Evolutionary conservation across 2,329 filamentous ascomycete species (phyloP).

Genomic region (Plenodomus biglobosus): DNA sequence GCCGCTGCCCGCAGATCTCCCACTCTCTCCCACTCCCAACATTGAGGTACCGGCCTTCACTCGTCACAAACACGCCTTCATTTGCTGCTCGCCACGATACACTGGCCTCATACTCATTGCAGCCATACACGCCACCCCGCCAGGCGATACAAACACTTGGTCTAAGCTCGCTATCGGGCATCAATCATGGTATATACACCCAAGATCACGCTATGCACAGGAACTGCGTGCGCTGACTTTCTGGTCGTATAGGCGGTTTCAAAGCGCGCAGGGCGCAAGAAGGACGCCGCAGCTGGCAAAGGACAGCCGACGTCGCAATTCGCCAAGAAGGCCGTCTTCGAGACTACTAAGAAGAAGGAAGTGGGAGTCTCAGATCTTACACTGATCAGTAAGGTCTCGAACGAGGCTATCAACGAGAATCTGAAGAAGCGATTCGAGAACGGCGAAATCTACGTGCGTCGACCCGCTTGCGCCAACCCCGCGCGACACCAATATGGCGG

Average conservation of each 20-base stretch:
- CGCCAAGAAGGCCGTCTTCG: slow-evolving; percentile 94
- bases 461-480: slow-evolving; percentile 28
- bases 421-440: slow-evolving; percentile 97
- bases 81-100: neutral
- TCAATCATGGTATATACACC: slow-evolving; percentile 41
- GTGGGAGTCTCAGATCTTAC: slow-evolving; percentile 98
- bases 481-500: slow-evolving; percentile 15
- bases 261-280: slow-evolving; percentile 61
- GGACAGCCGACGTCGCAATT: slow-evolving; percentile 58
- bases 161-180: slow-evolving; percentile 36
- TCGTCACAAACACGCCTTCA: neutral
- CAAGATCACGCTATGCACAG: slow-evolving; percentile 5
- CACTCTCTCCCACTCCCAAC: slow-evolving; percentile 10
- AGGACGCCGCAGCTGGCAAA: slow-evolving; percentile 52
- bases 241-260: slow-evolving; percentile 51
- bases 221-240: slow-evolving; percentile 20
- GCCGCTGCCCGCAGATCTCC: slow-evolving; percentile 6
- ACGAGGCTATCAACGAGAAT: slow-evolving; percentile 99
- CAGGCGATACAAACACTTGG: slow-evolving; percentile 11
- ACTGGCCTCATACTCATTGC: neutral
- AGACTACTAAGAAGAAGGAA: slow-evolving; percentile 97
- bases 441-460: slow-evolving; percentile 84
- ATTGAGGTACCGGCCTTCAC: slow-evolving; percentile 2
- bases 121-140: slow-evolving; percentile 16
- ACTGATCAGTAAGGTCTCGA: slow-evolving; percentile 96